phyloP scores from a whole-genome alignment of 768 basidiomycete species.

The Cantharellus cinnabarinus region DNA sequence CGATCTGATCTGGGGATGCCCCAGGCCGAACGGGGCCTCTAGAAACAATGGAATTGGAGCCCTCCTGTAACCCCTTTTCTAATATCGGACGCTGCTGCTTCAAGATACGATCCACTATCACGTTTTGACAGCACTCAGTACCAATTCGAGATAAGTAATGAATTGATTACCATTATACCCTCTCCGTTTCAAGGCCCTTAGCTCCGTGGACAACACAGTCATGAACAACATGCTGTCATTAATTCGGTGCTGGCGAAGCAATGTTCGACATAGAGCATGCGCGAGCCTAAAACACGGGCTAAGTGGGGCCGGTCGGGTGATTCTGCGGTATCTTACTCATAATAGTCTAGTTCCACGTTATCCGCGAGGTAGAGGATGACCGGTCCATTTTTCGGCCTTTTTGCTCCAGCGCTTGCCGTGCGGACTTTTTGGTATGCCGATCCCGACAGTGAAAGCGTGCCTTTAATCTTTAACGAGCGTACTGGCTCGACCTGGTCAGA shows the following conservation, averaged over 20 bases:
- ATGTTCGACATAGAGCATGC: constrained; percentile 53
- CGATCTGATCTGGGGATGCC: no score
- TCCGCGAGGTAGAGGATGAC: constrained; percentile 60
- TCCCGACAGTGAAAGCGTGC: constrained; percentile 20
- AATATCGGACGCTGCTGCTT: constrained; percentile 36
- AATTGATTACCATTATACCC: constrained; percentile 53
- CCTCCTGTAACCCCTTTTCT: no score
- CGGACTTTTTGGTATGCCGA: constrained; percentile 31
- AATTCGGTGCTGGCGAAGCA: constrained; percentile 59
- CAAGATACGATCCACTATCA: constrained; percentile 70
- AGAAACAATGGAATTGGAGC: no score
- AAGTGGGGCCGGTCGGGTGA: neutral
- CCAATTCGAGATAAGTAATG: neutral
- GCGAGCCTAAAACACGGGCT: constrained; percentile 38
- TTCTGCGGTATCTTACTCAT: constrained; percentile 40
- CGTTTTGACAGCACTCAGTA: neutral
- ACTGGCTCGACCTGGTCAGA: neutral
- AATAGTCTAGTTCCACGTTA: constrained; percentile 69
- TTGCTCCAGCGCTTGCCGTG: constrained; percentile 58
- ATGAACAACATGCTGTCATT: constrained; percentile 81
- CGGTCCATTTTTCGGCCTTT: constrained; percentile 24
- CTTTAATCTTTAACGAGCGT: neutral
- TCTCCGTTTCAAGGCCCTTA: constrained; percentile 57
- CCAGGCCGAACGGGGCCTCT: no score
- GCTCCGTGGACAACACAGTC: constrained; percentile 83